Percentiles rank a stretch among this genome's conserved stretches.
phyloP scores from a whole-genome alignment of 108 stramenopile genomes.

The Cylindrotheca fusiformis region DNA sequence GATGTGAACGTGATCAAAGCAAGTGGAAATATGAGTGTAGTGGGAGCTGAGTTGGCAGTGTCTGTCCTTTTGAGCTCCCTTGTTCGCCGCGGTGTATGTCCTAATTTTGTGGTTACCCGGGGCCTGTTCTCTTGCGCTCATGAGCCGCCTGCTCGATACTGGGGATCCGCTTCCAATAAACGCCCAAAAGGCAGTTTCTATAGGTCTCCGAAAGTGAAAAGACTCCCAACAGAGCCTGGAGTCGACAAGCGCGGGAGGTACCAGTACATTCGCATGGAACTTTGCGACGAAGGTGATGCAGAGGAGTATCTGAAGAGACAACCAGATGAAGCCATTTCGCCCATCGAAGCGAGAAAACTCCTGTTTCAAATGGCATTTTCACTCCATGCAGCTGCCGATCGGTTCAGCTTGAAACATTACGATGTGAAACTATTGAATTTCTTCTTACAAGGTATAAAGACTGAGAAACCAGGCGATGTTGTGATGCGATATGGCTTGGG shows the following conservation, averaged over 20 bases:
- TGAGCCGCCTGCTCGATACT: conserved; percentile 57
- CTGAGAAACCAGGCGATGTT: conserved; percentile 23
- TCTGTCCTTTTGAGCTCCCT: conserved; percentile 83
- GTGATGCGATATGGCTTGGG: conserved; percentile 85
- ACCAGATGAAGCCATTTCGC: conserved; percentile 43
- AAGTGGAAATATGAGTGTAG: conserved; percentile 70
- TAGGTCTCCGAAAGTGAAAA: conserved; percentile 10
- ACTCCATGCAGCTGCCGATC: conserved; percentile 80
- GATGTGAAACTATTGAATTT: conserved; percentile 99
- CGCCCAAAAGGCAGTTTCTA: conserved; percentile 55
- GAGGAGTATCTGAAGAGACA: conserved; percentile 84
- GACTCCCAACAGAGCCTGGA: conserved; percentile 23
- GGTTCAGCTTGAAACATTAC: conserved; percentile 91
- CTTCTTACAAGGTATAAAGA: conserved; percentile 55
- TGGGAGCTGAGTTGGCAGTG: conserved; percentile 87
- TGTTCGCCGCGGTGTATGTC: conserved; percentile 81
- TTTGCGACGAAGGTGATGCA: conserved; percentile 90
- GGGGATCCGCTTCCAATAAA: conserved; percentile 61
- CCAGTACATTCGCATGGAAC: conserved; percentile 98
- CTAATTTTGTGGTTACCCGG: conserved; percentile 88
- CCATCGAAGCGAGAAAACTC: conserved; percentile 47
- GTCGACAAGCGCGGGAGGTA: conserved; percentile 32
- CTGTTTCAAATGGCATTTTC: conserved; percentile 96
- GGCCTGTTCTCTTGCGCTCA: conserved; percentile 73
- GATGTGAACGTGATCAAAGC: conserved; percentile 65